These are phyloP conservation scores for Cyclotella atomus DNA, from an alignment of 108 stramenopile species.

Conservation along the genomic window DNA sequence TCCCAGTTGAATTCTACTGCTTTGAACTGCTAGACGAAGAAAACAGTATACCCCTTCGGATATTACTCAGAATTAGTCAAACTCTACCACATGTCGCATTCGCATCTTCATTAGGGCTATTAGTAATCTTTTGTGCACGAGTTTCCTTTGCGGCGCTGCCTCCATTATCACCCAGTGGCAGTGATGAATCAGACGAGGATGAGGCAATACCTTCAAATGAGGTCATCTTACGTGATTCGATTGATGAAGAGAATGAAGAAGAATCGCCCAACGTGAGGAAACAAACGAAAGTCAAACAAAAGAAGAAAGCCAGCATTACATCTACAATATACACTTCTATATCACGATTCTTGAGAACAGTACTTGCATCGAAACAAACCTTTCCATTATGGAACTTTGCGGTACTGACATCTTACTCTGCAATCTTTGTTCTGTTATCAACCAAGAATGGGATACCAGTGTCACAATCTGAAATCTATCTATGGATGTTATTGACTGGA, in stretches of 20 bases:
- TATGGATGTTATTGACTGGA: conserved; percentile 37
- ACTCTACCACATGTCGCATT: conserved; percentile 46
- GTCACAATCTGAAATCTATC: conserved; percentile 21
- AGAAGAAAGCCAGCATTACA: not conserved
- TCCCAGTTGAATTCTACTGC: conserved; percentile 45
- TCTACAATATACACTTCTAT: conserved; percentile 7
- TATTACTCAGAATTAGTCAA: conserved; percentile 43
- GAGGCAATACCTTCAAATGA: conserved; percentile 20
- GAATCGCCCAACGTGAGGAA: not conserved
- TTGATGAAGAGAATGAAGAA: conserved; percentile 9
- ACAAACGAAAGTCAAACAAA: not conserved
- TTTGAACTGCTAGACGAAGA: conserved; percentile 1
- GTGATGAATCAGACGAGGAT: conserved; percentile 31
- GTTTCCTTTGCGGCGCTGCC: conserved; percentile 46
- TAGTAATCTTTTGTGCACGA: conserved; percentile 43
- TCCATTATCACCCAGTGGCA: conserved; percentile 25
- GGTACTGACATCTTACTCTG: conserved; percentile 25
- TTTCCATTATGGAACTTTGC: conserved; percentile 39
- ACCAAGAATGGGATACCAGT: conserved; percentile 4
- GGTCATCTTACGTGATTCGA: not conserved
- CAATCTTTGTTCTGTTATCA: conserved; percentile 21
- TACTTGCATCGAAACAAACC: conserved; percentile 41
- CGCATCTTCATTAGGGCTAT: conserved; percentile 34
- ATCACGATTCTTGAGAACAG: conserved; percentile 21
- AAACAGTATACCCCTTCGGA: conserved; percentile 14